These are phyloP conservation scores for Globisporangium abappressorium DNA, from an alignment of 352 stramenopile genomes.

Conservation along the genomic window DNA sequence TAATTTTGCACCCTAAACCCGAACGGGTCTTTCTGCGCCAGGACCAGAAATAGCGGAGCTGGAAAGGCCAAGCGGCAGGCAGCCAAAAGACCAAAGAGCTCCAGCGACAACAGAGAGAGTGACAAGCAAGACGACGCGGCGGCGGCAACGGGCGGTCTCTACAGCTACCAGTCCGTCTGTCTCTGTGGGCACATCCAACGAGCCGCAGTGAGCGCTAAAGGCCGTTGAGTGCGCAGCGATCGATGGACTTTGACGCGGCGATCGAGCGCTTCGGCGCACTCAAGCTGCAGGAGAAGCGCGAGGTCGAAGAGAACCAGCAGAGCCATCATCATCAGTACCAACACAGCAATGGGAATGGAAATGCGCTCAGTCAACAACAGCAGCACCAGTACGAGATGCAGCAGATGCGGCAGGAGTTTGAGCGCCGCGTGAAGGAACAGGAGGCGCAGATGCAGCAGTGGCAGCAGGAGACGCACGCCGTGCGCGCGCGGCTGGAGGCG, in stretches of 20 bases:
- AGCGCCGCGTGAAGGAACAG: conserved; percentile 38
- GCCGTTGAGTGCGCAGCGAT: conserved; percentile 13
- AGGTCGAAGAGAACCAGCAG: neutral
- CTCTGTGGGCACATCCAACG: too few species aligned
- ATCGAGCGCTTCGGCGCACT: conserved; percentile 76
- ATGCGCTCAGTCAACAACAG: conserved; percentile 14
- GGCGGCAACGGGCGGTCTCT: neutral
- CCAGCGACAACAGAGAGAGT: neutral
- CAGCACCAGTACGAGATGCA: conserved; percentile 33
- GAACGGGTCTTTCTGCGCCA: neutral
- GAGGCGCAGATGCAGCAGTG: conserved; percentile 41
- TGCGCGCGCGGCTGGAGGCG: conserved; percentile 42
- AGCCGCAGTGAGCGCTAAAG: neutral
- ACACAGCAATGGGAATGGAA: neutral
- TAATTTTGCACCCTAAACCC: neutral
- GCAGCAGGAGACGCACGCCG: conserved; percentile 48
- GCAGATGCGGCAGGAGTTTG: conserved; percentile 49
- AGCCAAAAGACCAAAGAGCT: neutral
- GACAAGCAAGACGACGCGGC: neutral
- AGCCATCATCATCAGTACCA: conserved; percentile 15
- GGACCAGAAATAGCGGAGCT: conserved; percentile 3
- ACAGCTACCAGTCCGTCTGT: too few species aligned
- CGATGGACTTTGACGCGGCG: conserved; percentile 59
- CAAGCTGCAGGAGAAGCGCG: conserved; percentile 50
- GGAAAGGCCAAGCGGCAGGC: neutral